Conservation (phyloP, 2,329 filamentous ascomycete species). For the Fusarium caatingaense region DNA sequence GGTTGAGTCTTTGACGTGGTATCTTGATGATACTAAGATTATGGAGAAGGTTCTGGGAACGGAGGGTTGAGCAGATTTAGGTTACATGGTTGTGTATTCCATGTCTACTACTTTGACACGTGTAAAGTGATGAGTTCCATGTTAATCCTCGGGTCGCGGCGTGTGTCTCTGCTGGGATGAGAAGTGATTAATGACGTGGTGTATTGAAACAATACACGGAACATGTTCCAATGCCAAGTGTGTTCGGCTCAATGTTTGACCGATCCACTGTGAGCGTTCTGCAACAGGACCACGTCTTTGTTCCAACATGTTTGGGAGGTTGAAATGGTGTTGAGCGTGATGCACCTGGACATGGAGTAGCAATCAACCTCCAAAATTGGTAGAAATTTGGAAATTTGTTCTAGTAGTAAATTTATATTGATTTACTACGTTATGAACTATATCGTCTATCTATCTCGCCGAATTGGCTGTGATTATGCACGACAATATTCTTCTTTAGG, state of each 20-base stretch:
- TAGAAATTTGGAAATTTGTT: background rate
- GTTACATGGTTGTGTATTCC: background rate
- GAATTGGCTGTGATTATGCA: background rate
- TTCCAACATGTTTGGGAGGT: accelerated
- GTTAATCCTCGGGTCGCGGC: background rate
- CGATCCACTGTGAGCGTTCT: accelerated
- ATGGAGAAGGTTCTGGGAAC: background rate
- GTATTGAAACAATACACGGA: background rate
- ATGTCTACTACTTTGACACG: accelerated
- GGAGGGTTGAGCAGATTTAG: accelerated
- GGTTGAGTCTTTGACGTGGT: constrained; percentile 20
- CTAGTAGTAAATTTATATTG: accelerated
- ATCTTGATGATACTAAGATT: constrained; percentile 14
- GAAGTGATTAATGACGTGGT: background rate
- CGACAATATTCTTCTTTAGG: background rate
- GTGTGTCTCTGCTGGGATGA: accelerated
- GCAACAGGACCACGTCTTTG: accelerated
- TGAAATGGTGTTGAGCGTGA: accelerated
- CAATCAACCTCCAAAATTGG: accelerated
- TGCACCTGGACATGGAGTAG: accelerated
- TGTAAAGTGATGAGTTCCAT: background rate
- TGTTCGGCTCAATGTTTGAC: background rate
- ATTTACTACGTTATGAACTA: accelerated
- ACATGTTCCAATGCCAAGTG: background rate
- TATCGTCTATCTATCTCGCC: accelerated